These are phyloP conservation scores for Neonectria neomacrospora DNA, from an alignment of 2,329 filamentous ascomycete genomes.

Conservation along the genomic window DNA sequence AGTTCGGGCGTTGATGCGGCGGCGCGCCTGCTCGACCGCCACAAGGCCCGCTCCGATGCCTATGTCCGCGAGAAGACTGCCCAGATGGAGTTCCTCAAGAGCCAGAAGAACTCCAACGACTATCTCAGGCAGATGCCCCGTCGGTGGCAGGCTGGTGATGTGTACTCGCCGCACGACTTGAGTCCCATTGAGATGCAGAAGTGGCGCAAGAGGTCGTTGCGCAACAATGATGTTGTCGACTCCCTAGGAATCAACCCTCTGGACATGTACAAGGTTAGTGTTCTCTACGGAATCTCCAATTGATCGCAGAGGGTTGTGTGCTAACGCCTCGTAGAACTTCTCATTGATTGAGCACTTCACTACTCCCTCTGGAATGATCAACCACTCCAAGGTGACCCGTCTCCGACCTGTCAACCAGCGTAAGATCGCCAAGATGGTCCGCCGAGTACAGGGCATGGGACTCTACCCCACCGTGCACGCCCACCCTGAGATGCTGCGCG, in stretches of 20 bases:
- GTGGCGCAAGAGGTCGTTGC: slow-evolving; percentile 72
- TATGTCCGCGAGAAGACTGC: slow-evolving; percentile 44
- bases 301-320: background rate
- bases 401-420: slow-evolving; percentile 91
- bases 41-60: slow-evolving; percentile 37
- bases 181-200: slow-evolving; percentile 81
- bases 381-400: slow-evolving; percentile 78
- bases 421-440: slow-evolving; percentile 90
- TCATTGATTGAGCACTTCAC: slow-evolving; percentile 91
- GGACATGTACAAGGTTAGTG: slow-evolving; percentile 82
- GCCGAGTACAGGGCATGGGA: slow-evolving; percentile 87
- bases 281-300: background rate
- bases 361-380: slow-evolving; percentile 86
- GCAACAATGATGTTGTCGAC: slow-evolving; percentile 79
- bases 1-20: slow-evolving; percentile 43
- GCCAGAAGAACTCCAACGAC: slow-evolving; percentile 58
- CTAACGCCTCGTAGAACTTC: slow-evolving; percentile 75
- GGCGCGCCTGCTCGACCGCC: slow-evolving; percentile 43
- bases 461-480: slow-evolving; percentile 90
- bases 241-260: slow-evolving; percentile 81
- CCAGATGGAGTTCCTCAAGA: slow-evolving; percentile 53
- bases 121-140: slow-evolving; percentile 74
- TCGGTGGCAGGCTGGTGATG: slow-evolving; percentile 80
- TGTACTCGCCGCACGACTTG: slow-evolving; percentile 92
- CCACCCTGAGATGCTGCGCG: slow-evolving; percentile 82